Base-by-base conservation (phyloP, 768 basidiomycete species). In the Mycena haematopus region DNA sequence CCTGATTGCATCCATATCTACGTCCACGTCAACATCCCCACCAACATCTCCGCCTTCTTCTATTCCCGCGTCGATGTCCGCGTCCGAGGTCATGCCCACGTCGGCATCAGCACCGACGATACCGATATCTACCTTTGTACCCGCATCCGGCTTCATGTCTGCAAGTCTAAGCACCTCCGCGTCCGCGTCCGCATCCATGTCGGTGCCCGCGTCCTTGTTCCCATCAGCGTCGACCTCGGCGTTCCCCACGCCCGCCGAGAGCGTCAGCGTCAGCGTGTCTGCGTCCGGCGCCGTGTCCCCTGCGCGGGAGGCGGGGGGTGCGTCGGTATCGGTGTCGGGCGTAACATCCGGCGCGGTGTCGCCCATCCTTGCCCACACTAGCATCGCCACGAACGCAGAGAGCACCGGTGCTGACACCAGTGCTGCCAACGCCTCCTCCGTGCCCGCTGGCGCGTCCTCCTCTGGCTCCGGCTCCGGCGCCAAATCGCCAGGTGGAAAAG, bases 161-260 rank as follows among this genome's bases (percentile, higher is more conserved):
- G 31, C 31, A 33, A 33, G 31, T 11, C 31, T 33, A 6, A 11
- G 17, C 27, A 31, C 29, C 1, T 11, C 50, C 29, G n/a, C 40
- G 40, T 42, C 40, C 40, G 40, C 33, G 8, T 33, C 49, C 49
- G 29, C 27, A 6, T 38, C 46, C 15, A 36, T 22, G 17, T 49
- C 56, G 11, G 33, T 17, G 29, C 29, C 29, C 29, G 29, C 29
- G 4, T 31, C 13, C 24, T 31, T 40, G 3, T 1, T 25, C 29
- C 0, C 29, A 6, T 15, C 17, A 44, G 44, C 56, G 4, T 6
- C 31, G n/a, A 7, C 25, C 24, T 58, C 56, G 2, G 56, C 56
- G 35, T 49, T 58, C 56, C 56, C 56, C 47, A 50, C 56, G 24
- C 56, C 47, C 36, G 56, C 56, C 14, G 56, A 50, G 27, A 29